Base-by-base conservation (phyloP, 768 basidiomycete species). In the Podaxis carcinomalis region DNA sequence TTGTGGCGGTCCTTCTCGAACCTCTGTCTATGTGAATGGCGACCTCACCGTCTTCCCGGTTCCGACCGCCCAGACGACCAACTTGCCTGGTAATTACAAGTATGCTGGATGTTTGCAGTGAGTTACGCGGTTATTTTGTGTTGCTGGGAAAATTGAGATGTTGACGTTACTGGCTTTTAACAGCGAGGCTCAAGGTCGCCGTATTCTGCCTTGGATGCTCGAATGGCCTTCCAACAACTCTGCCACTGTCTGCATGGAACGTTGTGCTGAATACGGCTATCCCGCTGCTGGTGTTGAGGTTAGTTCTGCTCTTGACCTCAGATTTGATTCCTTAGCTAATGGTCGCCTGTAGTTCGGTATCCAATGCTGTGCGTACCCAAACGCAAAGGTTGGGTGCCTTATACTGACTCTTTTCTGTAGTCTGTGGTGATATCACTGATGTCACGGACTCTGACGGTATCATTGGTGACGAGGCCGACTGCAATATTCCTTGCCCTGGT, bases 221-320 rank as follows among this genome's bases (percentile, higher is more conserved):
- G 78, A 83, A 40, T 81, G 80, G 76, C 72, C 78, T 9, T 77
- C 73, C 1, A 90, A 89, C 69, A 90, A 87, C 67, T 82, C 87
- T 3, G 85, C 85, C 3, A 71, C 80, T 0, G 79, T 79, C 1
- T 93, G 92, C 67, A 75, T 92, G 65, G 79, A 71, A 49, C 87
- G 85, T 68, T 93, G 92, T 65, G 79, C 84, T 13, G 77, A 79
- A 1, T 92, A 84, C 64, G 92, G 92, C 6, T 93, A 83, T 67
- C 79, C 86, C 1, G 89, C 82, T 42, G 84, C 85, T 28, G 90
- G 88, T 25, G 75, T 87, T 62, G 91, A 83, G 73, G 75, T 76
- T 64, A 49, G 72, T 57, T 36, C 49, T 53, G 25, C 54, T 14
- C 62, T 21, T 5, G 25, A 14, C 16, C 40, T 50, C 60, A 10